phyloP scores from a whole-genome alignment of 2,329 filamentous ascomycete genomes.

The Nectriaceae sp. region DNA sequence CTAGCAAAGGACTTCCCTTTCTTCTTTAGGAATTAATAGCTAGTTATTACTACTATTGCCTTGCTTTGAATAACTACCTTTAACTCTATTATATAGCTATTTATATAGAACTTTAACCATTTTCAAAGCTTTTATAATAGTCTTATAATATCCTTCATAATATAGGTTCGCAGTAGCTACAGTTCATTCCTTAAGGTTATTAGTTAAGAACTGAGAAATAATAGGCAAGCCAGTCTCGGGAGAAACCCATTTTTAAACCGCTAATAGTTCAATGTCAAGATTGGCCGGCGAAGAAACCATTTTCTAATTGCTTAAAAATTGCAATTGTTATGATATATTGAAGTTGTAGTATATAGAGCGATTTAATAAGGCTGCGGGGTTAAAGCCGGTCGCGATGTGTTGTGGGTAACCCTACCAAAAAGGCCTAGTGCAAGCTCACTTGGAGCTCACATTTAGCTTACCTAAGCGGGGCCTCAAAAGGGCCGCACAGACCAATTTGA shows the following conservation, averaged over 20 bases:
- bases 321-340: not conserved
- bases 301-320: not conserved
- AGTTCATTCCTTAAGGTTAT: not conserved
- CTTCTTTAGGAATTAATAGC: not conserved
- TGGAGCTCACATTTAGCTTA: too few species aligned
- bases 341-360: not conserved
- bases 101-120: not conserved
- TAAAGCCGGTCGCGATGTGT: too few species aligned
- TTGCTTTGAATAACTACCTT: not conserved
- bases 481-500: too few species aligned
- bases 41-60: not conserved
- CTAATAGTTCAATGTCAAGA: not conserved
- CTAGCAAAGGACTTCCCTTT: not conserved
- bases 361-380: not conserved
- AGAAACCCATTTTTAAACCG: not conserved
- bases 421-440: too few species aligned
- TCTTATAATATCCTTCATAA: not conserved
- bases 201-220: not conserved
- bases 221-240: not conserved
- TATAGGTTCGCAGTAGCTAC: not conserved
- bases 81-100: not conserved
- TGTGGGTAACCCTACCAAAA: too few species aligned
- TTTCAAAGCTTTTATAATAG: not conserved
- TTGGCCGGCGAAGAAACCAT: not conserved
- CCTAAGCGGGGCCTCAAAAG: too few species aligned